Conservation (phyloP, 176 grass and related monocot species). For the Phoenix dactylifera region DNA sequence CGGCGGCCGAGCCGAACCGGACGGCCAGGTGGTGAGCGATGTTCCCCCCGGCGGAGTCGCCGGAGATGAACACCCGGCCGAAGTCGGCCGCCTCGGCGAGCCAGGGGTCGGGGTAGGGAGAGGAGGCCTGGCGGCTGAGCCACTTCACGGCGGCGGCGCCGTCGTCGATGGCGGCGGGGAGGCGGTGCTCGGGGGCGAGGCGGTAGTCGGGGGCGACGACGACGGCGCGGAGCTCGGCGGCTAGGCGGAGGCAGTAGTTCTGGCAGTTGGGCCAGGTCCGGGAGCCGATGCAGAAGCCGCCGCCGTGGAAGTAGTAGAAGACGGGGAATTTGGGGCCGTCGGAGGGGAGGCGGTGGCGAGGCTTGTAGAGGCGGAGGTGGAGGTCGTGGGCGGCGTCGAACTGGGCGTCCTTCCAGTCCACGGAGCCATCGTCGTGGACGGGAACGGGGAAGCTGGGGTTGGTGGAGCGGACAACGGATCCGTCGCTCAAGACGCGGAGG, state of each 20-base stretch:
- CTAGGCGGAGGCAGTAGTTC: conserved; percentile 16
- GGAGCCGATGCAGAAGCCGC: conserved; percentile 24
- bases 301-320: conserved; percentile 12
- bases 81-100: conserved; percentile 44
- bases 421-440: conserved; percentile 5
- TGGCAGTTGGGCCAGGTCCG: conserved; percentile 16
- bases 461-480: conserved; percentile 1
- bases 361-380: conserved; percentile 17
- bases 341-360: not conserved
- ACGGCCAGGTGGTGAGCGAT: conserved; percentile 74
- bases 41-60: conserved; percentile 72
- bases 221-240: conserved; percentile 22
- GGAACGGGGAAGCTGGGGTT: not conserved
- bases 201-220: conserved; percentile 82
- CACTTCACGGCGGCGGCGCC: conserved; percentile 29
- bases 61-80: conserved; percentile 47
- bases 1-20: conserved; percentile 37
- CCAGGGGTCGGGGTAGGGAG: conserved; percentile 32
- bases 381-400: conserved; percentile 11
- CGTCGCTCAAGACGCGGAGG: conserved; percentile 10
- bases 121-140: conserved; percentile 20
- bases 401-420: conserved; percentile 12
- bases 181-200: conserved; percentile 63
- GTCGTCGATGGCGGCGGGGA: conserved; percentile 66
- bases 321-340: conserved; percentile 5